Percentiles rank a stretch among this genome's conserved stretches.
Conservation (phyloP, 1,284 basidiomycete species). For the Neolentinus lepideus region DNA sequence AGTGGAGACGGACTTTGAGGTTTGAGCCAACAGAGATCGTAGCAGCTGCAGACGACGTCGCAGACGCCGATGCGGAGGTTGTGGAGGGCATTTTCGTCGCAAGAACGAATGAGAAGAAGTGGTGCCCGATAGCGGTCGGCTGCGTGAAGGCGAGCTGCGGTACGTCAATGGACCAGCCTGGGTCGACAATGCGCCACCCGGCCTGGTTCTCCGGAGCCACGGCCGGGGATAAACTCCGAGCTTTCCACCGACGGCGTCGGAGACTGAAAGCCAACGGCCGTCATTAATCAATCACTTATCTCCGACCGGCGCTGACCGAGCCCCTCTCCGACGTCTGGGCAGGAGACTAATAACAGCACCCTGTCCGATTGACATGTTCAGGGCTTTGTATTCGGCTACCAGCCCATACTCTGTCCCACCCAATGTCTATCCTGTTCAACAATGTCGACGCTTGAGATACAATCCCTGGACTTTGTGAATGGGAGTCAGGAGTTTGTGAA, state of each 20-base stretch:
- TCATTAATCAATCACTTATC: too few species aligned
- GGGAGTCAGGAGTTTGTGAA: constrained; percentile 1
- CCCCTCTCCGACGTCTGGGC: background rate
- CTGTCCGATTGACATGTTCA: background rate
- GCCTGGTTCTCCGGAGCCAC: too few species aligned
- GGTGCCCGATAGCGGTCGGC: background rate
- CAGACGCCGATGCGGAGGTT: constrained; percentile 21
- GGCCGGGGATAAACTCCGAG: too few species aligned
- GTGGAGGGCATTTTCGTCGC: constrained; percentile 26
- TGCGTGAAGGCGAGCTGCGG: background rate
- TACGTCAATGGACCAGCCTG: too few species aligned
- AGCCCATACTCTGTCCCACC: background rate
- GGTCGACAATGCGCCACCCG: too few species aligned
- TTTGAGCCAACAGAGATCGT: constrained; percentile 27
- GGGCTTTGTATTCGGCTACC: background rate
- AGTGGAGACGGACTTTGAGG: constrained; percentile 26
- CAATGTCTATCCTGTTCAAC: background rate
- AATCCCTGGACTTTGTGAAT: background rate
- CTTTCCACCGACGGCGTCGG: too few species aligned
- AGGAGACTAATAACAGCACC: background rate
- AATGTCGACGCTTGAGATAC: background rate
- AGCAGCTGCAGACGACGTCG: constrained; percentile 21
- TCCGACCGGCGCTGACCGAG: too few species aligned
- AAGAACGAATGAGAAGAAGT: background rate
- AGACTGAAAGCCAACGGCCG: too few species aligned